Conservation (phyloP, 2,329 filamentous ascomycete genomes). For the Tricladium varicosporioides region DNA sequence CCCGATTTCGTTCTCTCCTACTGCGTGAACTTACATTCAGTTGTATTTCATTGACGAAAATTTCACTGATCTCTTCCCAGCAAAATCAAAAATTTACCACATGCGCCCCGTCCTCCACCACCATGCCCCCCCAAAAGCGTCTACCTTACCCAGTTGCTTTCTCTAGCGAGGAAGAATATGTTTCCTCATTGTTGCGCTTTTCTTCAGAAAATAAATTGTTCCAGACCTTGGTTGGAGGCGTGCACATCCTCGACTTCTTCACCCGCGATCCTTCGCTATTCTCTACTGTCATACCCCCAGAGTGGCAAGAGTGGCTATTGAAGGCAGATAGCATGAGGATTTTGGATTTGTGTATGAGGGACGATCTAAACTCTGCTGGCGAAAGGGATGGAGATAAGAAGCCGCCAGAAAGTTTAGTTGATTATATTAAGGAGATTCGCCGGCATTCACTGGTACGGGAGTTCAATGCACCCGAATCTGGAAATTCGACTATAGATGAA, state of each 20-base stretch:
- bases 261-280: constrained; percentile 83
- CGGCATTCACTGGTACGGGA: constrained; percentile 64
- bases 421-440: constrained; percentile 72
- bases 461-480: constrained; percentile 40
- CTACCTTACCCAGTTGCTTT: constrained; percentile 46
- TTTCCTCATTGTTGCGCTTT: constrained; percentile 75
- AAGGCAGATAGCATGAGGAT: constrained; percentile 70
- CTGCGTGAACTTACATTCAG: no score
- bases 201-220: constrained; percentile 72
- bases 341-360: constrained; percentile 76
- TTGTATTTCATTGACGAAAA: no score
- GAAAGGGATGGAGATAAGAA: constrained; percentile 10
- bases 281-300: constrained; percentile 67
- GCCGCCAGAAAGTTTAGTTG: constrained; percentile 52
- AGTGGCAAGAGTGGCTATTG: constrained; percentile 81
- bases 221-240: constrained; percentile 89
- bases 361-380: constrained; percentile 55
- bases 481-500: constrained; percentile 25
- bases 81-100: neutral
- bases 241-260: constrained; percentile 96
- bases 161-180: constrained; percentile 69
- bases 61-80: no score
- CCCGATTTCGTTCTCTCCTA: no score
- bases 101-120: neutral
- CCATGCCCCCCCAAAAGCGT: constrained; percentile 29